Base-by-base conservation (phyloP, 2,329 filamentous ascomycete genomes). In the Chaetomium sp. region DNA sequence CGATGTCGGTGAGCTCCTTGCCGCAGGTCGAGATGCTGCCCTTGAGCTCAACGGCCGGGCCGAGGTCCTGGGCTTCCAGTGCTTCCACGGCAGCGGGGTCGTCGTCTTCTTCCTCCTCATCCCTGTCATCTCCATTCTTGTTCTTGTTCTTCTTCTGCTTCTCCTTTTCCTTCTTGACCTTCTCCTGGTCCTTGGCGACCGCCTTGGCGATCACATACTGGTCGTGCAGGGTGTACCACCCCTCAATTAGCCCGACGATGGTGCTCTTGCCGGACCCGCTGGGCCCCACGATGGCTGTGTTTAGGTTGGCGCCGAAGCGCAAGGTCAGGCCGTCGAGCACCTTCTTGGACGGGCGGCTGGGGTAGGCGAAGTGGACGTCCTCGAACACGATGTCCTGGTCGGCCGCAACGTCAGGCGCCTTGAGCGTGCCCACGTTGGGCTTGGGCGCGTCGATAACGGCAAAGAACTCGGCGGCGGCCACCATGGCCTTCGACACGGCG, bases 211-310 rank as follows among this genome's bases (percentile, higher is more conserved):
- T 75, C n/a, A 75, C 62, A 53, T 78, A 70, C 57, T 82, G 76
- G 5, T 78, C 73, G 38, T 77, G 72, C 0, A 86, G 72, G 2
- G 82, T 80, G 65, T 90, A 90, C 85, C 86, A 90, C 36, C 86
- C 75, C 65, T 90, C 83, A 3, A 90, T 73, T 2, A 91, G 71
- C 0, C 84, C 85, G 0, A 89, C 81, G 33, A 90, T 82, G 0
- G 87, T 91, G 50, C 83, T 87, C 68, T 91, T 91, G 0, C 88
- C 87, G 4, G 80, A 84, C 0, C 87, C 87, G 2, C 84, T 88
- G 0, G 85, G 80, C 0, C 87, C 87, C 19, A 91, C 87, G 14
- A 91, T 85, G 2, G 87, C 87, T 0, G 86, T 89, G 2, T 85
- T 79, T 64, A 87, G 86, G 19, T 85, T 84, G 6, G 80, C 76